Percentiles rank a stretch among this genome's conserved stretches.
Conservation (phyloP, 768 basidiomycete species). For the Leccinum pellstonianum region DNA sequence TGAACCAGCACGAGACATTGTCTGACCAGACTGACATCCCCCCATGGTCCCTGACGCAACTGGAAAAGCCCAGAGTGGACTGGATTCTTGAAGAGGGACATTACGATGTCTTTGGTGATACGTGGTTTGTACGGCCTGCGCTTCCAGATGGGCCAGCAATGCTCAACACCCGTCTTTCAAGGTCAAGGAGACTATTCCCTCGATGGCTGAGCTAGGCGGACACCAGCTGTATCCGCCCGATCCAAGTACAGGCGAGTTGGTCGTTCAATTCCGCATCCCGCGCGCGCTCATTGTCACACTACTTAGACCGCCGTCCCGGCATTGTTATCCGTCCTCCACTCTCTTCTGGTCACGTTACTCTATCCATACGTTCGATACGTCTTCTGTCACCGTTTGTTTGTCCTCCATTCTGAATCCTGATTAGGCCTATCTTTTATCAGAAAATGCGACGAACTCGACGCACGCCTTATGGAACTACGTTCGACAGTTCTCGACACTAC, state of each 20-base stretch:
- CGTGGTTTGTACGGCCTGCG: constrained; percentile 71
- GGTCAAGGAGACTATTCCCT: constrained; percentile 83
- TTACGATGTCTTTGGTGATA: constrained; percentile 84
- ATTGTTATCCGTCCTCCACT: constrained; percentile 66
- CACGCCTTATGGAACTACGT: constrained; percentile 58
- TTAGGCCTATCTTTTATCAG: constrained; percentile 32
- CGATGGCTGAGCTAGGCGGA: constrained; percentile 77
- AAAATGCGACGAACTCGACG: constrained; percentile 71
- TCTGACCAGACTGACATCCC: constrained; percentile 73
- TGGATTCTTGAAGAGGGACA: constrained; percentile 87
- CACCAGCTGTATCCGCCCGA: constrained; percentile 77
- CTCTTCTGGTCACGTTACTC: constrained; percentile 81
- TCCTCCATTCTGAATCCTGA: constrained; percentile 8
- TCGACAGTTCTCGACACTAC: constrained; percentile 17
- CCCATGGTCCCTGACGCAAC: constrained; percentile 69
- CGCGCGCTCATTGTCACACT: constrained; percentile 8
- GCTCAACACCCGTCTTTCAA: constrained; percentile 30
- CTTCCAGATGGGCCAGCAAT: constrained; percentile 12
- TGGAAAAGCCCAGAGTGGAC: constrained; percentile 86
- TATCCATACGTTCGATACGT: constrained; percentile 60
- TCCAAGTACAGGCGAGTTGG: constrained; percentile 57
- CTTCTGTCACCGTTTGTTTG: not conserved
- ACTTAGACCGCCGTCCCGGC: constrained; percentile 76
- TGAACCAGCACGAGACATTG: constrained; percentile 61
- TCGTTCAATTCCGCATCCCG: not conserved